Evolutionary conservation across 169 alveolate species (phyloP), one percentile per base, ranked within the genome.

Genomic region (Eimeria brunetti): DNA sequence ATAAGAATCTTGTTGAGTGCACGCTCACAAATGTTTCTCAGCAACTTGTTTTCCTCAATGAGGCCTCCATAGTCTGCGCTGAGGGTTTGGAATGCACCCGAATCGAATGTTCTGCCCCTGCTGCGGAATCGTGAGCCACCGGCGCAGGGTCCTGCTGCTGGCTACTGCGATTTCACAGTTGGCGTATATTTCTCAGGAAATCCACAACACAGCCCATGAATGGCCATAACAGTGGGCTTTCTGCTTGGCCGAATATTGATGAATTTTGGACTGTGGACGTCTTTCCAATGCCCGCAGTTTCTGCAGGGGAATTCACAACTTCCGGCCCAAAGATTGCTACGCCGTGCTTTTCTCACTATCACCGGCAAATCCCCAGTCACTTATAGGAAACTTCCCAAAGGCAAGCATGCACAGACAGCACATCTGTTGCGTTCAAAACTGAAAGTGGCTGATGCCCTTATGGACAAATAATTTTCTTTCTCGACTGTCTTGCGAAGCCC

Each of bases 11-110:
- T 36, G 96, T 84, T 11, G 96, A 92, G 49, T 92, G 96, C 96
- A 30, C 67, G 36, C 80, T 92, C 56, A 80, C 62, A 33, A 92
- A 92, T 67, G 93, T 92, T 11, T 92, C 96, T 18, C 94, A 81
- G 80, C 93, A 92, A 67, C 46, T 62, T 44, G 94, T 92, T 22
- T 83, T 73, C 78, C 88, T 92, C 2, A 92, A 88, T 69, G 96
- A 83, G 33, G 96, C 93, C n/a, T 49, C 93, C 46, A 75, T 92
- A 41, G 12, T 92, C 67, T 92, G 96, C 80, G 78, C 56, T 1
- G 96, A 92, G 90, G 96, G 88, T 67, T 20, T 92, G 56, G 93
- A 92, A 41, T 75, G 96, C 80, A 76, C 89, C 58, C 85, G 96
- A n/a, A 62, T 92, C 11, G 96, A 83, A 38, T 81, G 94, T 38